These are phyloP conservation scores for Bisporella sp. DNA, from an alignment of 2,329 filamentous ascomycete genomes.

Conservation along the genomic window DNA sequence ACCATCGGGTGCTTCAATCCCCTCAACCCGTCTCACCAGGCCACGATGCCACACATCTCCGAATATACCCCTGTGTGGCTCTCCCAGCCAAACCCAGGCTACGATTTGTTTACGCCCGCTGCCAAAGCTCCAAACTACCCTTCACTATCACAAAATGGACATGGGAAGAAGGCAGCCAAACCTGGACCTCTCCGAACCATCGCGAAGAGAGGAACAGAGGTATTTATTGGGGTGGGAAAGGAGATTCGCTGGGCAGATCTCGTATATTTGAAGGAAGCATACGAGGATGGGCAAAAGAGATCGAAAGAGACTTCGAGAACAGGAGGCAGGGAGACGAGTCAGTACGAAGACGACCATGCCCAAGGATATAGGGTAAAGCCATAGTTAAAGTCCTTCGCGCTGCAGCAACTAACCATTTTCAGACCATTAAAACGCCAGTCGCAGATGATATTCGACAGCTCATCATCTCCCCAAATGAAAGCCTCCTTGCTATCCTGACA, in stretches of 20 bases:
- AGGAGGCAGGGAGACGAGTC: conserved; percentile 9
- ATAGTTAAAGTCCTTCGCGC: conserved; percentile 13
- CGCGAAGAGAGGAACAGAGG: conserved; percentile 73
- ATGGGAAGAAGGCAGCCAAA: conserved; percentile 34
- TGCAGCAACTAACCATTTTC: conserved; percentile 11
- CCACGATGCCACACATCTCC: conserved; percentile 75
- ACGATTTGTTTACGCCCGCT: conserved; percentile 62
- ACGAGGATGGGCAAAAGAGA: conserved; percentile 32
- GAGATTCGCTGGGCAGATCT: conserved; percentile 91
- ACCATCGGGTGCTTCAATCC: too few species aligned
- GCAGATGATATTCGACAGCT: conserved; percentile 81
- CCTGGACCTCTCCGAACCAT: conserved; percentile 58
- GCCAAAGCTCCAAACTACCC: conserved; percentile 25
- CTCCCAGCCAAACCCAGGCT: conserved; percentile 67
- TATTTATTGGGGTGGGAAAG: conserved; percentile 82
- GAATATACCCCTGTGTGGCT: conserved; percentile 87
- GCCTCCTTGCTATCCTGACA: conserved; percentile 79
- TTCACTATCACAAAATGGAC: conserved; percentile 13
- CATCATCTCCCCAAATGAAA: conserved; percentile 71
- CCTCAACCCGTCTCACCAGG: conserved; percentile 1
- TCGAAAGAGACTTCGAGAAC: conserved; percentile 10
- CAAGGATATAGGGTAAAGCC: conserved; percentile 42
- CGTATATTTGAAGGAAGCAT: conserved; percentile 64
- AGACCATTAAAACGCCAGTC: conserved; percentile 72
- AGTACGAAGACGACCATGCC: conserved; percentile 26